Conservation (phyloP, 176 grass and related monocot genomes). For the Musa beccarii region DNA sequence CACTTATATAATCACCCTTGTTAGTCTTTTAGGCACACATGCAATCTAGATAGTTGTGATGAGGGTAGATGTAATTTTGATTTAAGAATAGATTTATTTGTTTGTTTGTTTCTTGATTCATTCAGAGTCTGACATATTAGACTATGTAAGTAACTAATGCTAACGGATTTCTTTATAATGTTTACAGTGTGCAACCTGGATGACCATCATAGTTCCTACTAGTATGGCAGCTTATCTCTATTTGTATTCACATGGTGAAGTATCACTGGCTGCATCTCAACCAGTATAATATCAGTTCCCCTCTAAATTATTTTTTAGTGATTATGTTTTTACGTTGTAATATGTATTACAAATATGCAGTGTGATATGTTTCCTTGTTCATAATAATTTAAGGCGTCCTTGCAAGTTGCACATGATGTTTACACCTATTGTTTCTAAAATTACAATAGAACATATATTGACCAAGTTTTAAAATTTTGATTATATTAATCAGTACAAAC, state of each 20-base stretch:
- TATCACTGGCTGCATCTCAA: constrained; percentile 84
- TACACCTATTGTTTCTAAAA: neutral
- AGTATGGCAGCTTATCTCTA: constrained; percentile 98
- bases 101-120: neutral
- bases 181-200: constrained; percentile 85
- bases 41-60: neutral
- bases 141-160: neutral
- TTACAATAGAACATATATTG: neutral
- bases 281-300: constrained; percentile 72
- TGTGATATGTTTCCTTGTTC: neutral
- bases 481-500: neutral
- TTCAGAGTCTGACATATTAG: neutral
- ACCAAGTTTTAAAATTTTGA: neutral
- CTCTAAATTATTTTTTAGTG: neutral
- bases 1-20: neutral
- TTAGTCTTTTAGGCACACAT: neutral
- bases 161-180: constrained; percentile 23
- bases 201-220: constrained; percentile 85
- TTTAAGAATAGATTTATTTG: neutral
- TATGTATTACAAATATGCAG: neutral
- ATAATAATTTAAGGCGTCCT: neutral
- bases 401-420: neutral
- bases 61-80: neutral
- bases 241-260: constrained; percentile 93
- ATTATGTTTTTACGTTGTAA: neutral